Evolutionary conservation across 345 rosid genomes (phyloP), one percentile per base, ranked within the genome.

Genomic region (Nephelium lappaceum): DNA sequence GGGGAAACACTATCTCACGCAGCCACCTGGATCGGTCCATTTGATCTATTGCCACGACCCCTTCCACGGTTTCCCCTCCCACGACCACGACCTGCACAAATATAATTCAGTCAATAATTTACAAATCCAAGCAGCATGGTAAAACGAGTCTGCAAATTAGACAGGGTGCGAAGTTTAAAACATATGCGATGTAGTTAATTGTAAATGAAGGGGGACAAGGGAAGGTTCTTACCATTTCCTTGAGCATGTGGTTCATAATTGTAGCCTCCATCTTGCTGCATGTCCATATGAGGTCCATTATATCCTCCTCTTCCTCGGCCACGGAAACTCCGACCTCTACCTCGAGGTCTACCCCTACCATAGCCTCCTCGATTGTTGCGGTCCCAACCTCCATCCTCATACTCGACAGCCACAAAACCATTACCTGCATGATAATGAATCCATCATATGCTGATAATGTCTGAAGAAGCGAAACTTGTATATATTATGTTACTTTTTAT

Each of bases 261-360:
- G 78, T 91, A 90, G 71, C 89, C 94, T 74, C 88, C 91, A 82
- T 93, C 97, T 69, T 92, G 93, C 57, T 82, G 88, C 74, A 75
- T 80, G 79, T 91, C 95, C 84, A 74, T 58, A 78, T 84, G 90
- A 69, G 91, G 95, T 47, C 93, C 97, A 82, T 88, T 88, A 83
- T 87, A 96, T 64, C 93, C 97, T 78, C 95, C 99, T 61, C 97
- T 88, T 36, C 97, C 95, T 67, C 93, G 91, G 83, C 97, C 92
- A 73, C 93, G 94, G 80, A 79, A 82, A 72, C 87, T 83, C 74
- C 93, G 90, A 45, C 94, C 97, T 86, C 98, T 91, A 24, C 98
- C 98, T 53, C 97, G 88, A 61, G 97, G 93, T 81, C 99, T 89
- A 60, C 95, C 98, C 78, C 97, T 86, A 72, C 85, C 72, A 80